Base-by-base conservation (phyloP, 768 basidiomycete species). In the Suillus hirtellus region DNA sequence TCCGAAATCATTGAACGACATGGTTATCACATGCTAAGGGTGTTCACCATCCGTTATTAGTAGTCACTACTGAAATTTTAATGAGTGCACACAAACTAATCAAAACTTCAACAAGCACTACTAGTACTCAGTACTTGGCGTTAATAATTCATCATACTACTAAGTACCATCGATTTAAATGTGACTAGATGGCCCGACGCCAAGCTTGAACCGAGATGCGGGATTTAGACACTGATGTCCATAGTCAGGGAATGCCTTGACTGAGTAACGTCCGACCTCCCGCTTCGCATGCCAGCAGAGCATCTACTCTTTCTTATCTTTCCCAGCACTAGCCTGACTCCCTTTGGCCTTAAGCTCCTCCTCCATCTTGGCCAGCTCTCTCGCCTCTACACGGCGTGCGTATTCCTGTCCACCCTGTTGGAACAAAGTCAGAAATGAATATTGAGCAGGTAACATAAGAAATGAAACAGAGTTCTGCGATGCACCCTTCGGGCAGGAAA, bases 321-420 rank as follows among this genome's bases (percentile, higher is more conserved):
- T 77, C 60, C 68, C 71, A 15, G 64, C 47, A 47, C 59, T 64
- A 19, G 63, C 24, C 24, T 24, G 38, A 27, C 21, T 53, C 9
- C n/a, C 67, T 63, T 68, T 71, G 61, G 67, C 71, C 60, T 71
- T 72, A 31, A 66, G 63, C 40, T 71, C 72, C 62, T 78, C 80
- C 47, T 82, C 76, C 34, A 81, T 49, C 58, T 70, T 75, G 34
- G 71, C 72, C 65, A 79, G 67, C 60, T 80, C 80, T 67, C 68
- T 75, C 64, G 72, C 82, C 69, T 91, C 91, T 55, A 78, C 66
- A 35, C 89, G 86, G 64, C 79, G 80, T 35, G 90, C 91, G 71
- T 90, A 95, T 78, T 93, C 93, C 71, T 95, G 93, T 24, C 93
- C 94, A 61, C 86, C 88, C 88, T 95, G 77, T 60, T n/a, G 63